phyloP scores from a whole-genome alignment of 495 filamentous ascomycete species.

The Astrocystis sublimbata region DNA sequence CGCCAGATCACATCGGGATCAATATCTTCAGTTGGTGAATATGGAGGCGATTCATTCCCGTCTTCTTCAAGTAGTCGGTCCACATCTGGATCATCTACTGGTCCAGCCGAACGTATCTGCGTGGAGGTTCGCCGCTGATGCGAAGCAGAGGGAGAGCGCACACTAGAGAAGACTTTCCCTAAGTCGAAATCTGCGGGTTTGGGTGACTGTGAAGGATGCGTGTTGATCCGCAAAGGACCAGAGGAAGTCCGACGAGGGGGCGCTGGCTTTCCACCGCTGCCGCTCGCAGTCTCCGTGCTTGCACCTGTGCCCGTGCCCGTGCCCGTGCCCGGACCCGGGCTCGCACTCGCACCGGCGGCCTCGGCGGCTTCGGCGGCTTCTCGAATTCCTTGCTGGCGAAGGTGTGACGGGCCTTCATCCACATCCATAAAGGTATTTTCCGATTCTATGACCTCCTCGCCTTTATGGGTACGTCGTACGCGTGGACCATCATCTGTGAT shows the following conservation, averaged over 20 bases:
- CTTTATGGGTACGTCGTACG: constrained; percentile 90
- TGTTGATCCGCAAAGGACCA: constrained; percentile 51
- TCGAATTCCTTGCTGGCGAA: constrained; percentile 40
- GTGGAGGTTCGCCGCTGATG: constrained; percentile 50
- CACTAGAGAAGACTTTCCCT: constrained; percentile 67
- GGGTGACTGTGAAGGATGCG: constrained; percentile 47
- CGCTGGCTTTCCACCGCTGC: constrained; percentile 21
- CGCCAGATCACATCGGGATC: constrained; percentile 75
- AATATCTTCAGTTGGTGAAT: constrained; percentile 73
- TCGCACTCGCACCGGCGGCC: constrained; percentile 17
- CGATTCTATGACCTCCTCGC: constrained; percentile 84
- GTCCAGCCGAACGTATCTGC: constrained; percentile 42
- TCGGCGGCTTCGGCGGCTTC: constrained; percentile 34
- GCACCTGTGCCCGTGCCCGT: neutral
- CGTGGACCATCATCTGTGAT: constrained; percentile 80
- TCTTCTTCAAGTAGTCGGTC: constrained; percentile 87
- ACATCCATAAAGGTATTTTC: constrained; percentile 41
- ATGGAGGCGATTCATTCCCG: constrained; percentile 77
- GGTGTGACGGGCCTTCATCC: constrained; percentile 43
- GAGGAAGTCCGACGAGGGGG: constrained; percentile 27
- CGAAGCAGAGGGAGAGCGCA: constrained; percentile 57
- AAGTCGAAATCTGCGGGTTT: constrained; percentile 64
- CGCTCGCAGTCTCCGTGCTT: constrained; percentile 32
- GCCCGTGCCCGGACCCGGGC: neutral
- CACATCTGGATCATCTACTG: constrained; percentile 79